Conservation (phyloP, 768 basidiomycete genomes). For the Xerocomellus chrysenteron region DNA sequence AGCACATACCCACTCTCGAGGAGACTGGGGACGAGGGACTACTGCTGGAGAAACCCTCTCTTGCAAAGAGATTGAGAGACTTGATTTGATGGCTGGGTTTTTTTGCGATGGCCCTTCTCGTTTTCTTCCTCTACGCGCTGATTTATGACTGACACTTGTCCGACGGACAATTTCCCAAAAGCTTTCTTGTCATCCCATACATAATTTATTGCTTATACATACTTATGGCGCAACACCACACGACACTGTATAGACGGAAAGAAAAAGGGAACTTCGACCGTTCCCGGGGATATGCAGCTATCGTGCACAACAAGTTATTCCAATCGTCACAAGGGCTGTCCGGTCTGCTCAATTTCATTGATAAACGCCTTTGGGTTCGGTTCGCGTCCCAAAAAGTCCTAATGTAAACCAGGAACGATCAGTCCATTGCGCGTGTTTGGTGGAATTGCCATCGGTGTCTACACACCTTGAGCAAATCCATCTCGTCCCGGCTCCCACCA, state of each 20-base stretch:
- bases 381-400: constrained; percentile 77
- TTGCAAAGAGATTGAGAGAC: not conserved
- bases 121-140: not conserved
- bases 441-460: not conserved
- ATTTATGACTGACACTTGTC: not conserved
- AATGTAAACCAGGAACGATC: not conserved
- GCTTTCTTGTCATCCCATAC: too few species aligned
- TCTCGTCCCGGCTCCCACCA: constrained; percentile 73
- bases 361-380: constrained; percentile 78
- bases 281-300: not conserved
- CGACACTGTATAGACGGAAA: not conserved
- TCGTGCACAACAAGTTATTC: not conserved
- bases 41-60: constrained; percentile 8
- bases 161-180: not conserved
- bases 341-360: constrained; percentile 56
- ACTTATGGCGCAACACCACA: not conserved
- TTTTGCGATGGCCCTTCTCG: not conserved
- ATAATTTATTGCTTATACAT: too few species aligned
- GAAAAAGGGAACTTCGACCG: not conserved
- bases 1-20: constrained; percentile 68
- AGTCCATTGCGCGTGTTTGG: not conserved
- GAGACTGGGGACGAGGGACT: constrained; percentile 53
- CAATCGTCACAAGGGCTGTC: constrained; percentile 3
- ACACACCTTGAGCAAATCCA: constrained; percentile 65
- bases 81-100: constrained; percentile 2